phyloP scores from a whole-genome alignment of 495 filamentous ascomycete genomes.

The Lophiostoma macrostomum region DNA sequence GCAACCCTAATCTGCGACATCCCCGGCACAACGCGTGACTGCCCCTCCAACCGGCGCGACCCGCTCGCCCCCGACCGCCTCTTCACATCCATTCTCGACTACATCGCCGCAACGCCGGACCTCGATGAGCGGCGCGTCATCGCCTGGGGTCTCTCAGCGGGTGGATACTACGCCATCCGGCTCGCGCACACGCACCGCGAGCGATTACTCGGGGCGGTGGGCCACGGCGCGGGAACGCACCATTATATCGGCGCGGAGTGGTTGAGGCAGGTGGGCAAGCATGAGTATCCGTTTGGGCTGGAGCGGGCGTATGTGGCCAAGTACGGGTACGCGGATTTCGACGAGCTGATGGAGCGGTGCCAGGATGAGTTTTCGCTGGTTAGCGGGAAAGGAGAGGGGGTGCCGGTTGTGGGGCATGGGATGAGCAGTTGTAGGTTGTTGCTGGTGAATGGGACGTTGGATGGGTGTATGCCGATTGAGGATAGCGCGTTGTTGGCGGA shows the following conservation, averaged over 20 bases:
- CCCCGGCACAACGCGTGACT: conserved; percentile 69
- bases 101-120: conserved; percentile 53
- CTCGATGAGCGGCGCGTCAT: conserved; percentile 62
- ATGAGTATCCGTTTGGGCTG: conserved; percentile 70
- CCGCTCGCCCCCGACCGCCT: conserved; percentile 51
- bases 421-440: conserved; percentile 59
- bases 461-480: conserved; percentile 70
- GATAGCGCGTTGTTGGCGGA: conserved; percentile 68
- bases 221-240: conserved; percentile 70
- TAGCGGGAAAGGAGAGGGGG: conserved; percentile 59
- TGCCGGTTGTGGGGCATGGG: conserved; percentile 34
- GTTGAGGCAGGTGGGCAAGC: conserved; percentile 61
- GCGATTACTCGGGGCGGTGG: conserved; percentile 55
- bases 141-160: conserved; percentile 69
- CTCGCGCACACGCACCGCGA: conserved; percentile 66
- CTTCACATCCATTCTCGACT: conserved; percentile 64
- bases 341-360: conserved; percentile 57
- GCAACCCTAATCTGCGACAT: conserved; percentile 66
- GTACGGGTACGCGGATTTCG: conserved; percentile 59
- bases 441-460: conserved; percentile 51
- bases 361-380: conserved; percentile 67
- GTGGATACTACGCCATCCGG: conserved; percentile 73
- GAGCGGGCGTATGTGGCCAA: conserved; percentile 43
- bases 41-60: conserved; percentile 59
- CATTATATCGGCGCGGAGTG: conserved; percentile 64